Evolutionary conservation across 2,329 filamentous ascomycete genomes (phyloP).

Genomic region (Aspergillus tamarii): DNA sequence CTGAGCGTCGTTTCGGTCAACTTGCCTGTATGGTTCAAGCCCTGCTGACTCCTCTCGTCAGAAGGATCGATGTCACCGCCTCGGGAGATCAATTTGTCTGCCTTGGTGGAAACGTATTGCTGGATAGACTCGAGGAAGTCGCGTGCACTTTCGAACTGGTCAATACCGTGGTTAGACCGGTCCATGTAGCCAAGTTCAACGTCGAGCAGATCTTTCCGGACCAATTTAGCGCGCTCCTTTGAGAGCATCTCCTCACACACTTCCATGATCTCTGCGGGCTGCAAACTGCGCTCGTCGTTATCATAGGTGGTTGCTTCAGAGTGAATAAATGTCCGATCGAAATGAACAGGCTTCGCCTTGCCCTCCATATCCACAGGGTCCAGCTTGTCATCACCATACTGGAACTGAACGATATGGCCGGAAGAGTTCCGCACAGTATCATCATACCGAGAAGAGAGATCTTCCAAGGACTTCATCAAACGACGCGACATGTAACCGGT

Average conservation of each 20-base stretch:
- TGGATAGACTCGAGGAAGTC: conserved; percentile 80
- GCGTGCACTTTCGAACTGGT: conserved; percentile 80
- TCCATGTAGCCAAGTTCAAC: conserved; percentile 71
- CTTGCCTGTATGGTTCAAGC: conserved; percentile 75
- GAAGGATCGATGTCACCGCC: conserved; percentile 36
- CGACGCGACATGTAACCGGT: conserved; percentile 99
- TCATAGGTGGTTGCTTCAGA: conserved; percentile 74
- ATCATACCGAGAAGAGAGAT: conserved; percentile 91
- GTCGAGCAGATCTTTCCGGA: conserved; percentile 63
- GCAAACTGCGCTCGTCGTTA: conserved; percentile 72
- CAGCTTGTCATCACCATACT: conserved; percentile 93
- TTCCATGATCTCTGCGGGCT: conserved; percentile 72
- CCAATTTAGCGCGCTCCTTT: conserved; percentile 67
- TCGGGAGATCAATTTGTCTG: conserved; percentile 58
- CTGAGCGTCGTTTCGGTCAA: conserved; percentile 74
- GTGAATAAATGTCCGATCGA: conserved; percentile 87
- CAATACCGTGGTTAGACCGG: conserved; percentile 66
- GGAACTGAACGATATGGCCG: conserved; percentile 89
- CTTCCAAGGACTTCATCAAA: conserved; percentile 96
- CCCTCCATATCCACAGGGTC: conserved; percentile 99
- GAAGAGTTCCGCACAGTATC: conserved; percentile 91
- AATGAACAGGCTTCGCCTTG: conserved; percentile 86
- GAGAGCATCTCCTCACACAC: conserved; percentile 71
- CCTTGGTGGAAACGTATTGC: conserved; percentile 68
- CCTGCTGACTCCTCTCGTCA: conserved; percentile 36